Base-by-base conservation (phyloP, 78 protist species). In the Diacronema lutheri region DNA sequence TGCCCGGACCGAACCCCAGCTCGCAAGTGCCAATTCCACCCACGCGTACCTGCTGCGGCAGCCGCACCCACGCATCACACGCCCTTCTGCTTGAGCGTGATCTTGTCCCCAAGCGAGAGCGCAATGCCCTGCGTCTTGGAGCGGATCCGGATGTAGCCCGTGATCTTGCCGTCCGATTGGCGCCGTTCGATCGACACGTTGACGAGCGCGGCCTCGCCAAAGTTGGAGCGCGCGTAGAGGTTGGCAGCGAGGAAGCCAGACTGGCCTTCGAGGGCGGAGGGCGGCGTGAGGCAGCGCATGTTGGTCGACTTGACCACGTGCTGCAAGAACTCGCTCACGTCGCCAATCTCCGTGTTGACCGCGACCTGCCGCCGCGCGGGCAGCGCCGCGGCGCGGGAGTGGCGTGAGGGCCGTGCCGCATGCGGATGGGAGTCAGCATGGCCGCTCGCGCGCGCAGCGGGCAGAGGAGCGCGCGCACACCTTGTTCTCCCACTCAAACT, bases 401-500 rank as follows among this genome's bases (percentile, higher is more conserved):
- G n/a, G n/a, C n/a, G n/a, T n/a, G n/a, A n/a, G n/a, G n/a, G n/a
- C n/a, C n/a, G n/a, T n/a, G n/a, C n/a, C n/a, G n/a, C n/a, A n/a
- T n/a, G n/a, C n/a, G n/a, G n/a, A n/a, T n/a, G n/a, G n/a, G n/a
- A n/a, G n/a, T n/a, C n/a, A n/a, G n/a, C n/a, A n/a, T n/a, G n/a
- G n/a, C n/a, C n/a, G n/a, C n/a, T n/a, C n/a, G n/a, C n/a, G n/a
- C n/a, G n/a, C n/a, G n/a, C n/a, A n/a, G n/a, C n/a, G n/a, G n/a
- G n/a, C n/a, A n/a, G 50, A 3, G 50, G 7, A 23, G 33, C 40
- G 11, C 26, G 64, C 37, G 60, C 55, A 7, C 29, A n/a, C 73
- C 92, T 94, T 93, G 95, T 97, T 97, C 90, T 97, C 99, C 99
- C 99, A 97, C 83, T 96, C 99, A 58, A 96, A 97, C 87, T 96